These are phyloP conservation scores for Podospora appendiculata DNA, from an alignment of 495 filamentous ascomycete species.

Conservation along the genomic window DNA sequence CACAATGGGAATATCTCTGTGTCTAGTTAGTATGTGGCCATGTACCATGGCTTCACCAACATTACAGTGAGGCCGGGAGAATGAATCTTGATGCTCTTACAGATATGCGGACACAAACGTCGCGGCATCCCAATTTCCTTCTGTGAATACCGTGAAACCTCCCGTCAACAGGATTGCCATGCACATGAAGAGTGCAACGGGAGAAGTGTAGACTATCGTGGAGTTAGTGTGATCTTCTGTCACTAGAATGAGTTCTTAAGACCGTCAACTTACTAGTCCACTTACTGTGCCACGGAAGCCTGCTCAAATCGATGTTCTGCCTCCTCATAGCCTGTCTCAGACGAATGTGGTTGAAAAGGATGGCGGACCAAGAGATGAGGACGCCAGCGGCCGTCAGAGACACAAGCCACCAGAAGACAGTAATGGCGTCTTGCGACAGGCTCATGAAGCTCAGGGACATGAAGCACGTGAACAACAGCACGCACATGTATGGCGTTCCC, in stretches of 20 bases:
- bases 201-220: constrained; percentile 25
- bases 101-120: constrained; percentile 42
- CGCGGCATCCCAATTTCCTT: constrained; percentile 39
- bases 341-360: constrained; percentile 40
- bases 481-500: constrained; percentile 55
- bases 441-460: constrained; percentile 54
- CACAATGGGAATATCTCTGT: constrained; percentile 49
- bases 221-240: too few species aligned
- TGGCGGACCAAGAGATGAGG: constrained; percentile 46
- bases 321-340: constrained; percentile 31
- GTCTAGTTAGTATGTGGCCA: background rate
- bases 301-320: constrained; percentile 28
- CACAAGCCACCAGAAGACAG: constrained; percentile 56
- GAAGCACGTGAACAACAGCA: constrained; percentile 43
- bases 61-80: too few species aligned
- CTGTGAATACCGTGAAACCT: constrained; percentile 39
- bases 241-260: too few species aligned
- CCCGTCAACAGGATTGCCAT: constrained; percentile 39
- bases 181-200: constrained; percentile 34
- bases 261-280: constrained; percentile 23
- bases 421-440: constrained; percentile 45
- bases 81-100: constrained; percentile 17
- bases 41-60: background rate
- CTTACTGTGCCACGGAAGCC: constrained; percentile 40
- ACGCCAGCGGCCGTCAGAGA: constrained; percentile 47